Conservation (phyloP, 2,329 filamentous ascomycete genomes). For the Fusarium hainanense region DNA sequence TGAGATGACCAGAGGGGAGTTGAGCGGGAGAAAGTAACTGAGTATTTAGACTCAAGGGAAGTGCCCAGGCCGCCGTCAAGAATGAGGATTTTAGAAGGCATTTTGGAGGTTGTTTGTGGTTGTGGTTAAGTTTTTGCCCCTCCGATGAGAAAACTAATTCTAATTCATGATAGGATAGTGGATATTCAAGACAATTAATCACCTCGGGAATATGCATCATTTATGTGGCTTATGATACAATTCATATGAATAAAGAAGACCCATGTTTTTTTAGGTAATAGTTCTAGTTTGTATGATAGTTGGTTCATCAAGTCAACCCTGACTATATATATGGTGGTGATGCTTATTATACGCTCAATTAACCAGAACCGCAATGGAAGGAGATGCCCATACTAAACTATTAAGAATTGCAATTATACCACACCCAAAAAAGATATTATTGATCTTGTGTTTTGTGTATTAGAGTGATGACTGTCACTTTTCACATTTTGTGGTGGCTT, state of each 20-base stretch:
- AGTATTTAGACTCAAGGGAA: conserved; percentile 69
- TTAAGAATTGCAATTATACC: background rate
- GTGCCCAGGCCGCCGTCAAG: conserved; percentile 77
- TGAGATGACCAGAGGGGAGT: conserved; percentile 76
- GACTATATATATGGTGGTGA: background rate
- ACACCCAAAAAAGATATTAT: background rate
- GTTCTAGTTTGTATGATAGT: background rate
- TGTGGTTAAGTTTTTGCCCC: conserved; percentile 27
- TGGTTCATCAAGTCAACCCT: background rate
- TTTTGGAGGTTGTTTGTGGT: conserved; percentile 19
- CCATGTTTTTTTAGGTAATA: background rate
- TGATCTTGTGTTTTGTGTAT: background rate
- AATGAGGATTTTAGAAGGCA: conserved; percentile 56
- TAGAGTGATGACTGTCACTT: background rate
- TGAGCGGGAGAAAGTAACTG: conserved; percentile 60
- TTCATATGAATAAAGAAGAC: background rate
- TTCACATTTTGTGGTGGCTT: background rate
- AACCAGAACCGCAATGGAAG: background rate
- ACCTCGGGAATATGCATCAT: conserved; percentile 13
- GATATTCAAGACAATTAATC: conserved; percentile 15
- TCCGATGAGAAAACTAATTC: conserved; percentile 21
- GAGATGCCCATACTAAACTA: background rate
- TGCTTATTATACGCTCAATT: background rate
- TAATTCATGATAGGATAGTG: conserved; percentile 29
- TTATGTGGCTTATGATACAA: background rate